These are phyloP conservation scores for Penicillium sp. DNA, from an alignment of 2,329 filamentous ascomycete genomes.

Conservation along the genomic window DNA sequence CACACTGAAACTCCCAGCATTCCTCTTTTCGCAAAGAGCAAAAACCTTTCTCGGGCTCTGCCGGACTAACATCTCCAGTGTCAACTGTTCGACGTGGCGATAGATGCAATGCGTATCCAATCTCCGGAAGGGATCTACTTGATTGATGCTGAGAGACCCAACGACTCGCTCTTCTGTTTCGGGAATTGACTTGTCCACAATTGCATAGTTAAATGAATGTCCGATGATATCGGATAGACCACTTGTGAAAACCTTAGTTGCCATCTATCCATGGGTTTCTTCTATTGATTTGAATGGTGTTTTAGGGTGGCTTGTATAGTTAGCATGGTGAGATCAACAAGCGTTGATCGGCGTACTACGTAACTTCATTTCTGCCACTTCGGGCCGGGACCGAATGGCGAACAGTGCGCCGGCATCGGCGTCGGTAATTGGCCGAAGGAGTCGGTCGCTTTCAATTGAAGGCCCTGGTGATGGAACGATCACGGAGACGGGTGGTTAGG, in stretches of 20 bases:
- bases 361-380: slow-evolving; percentile 25
- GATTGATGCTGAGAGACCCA: slow-evolving; percentile 23
- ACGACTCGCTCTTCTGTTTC: slow-evolving; percentile 12
- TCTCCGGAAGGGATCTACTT: slow-evolving; percentile 18
- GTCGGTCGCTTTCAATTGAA: slow-evolving; percentile 16
- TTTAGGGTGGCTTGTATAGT: slow-evolving; percentile 18
- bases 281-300: slow-evolving; percentile 19
- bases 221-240: slow-evolving; percentile 19
- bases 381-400: slow-evolving; percentile 22
- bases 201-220: slow-evolving; percentile 20
- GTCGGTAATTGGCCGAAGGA: slow-evolving; percentile 21
- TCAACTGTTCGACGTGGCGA: slow-evolving; percentile 5
- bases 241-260: slow-evolving; percentile 17
- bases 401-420: slow-evolving; percentile 19
- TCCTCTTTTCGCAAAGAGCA: slow-evolving; percentile 19
- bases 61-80: not conserved
- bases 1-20: slow-evolving; percentile 16
- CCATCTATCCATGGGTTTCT: slow-evolving; percentile 24
- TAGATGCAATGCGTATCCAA: slow-evolving; percentile 25
- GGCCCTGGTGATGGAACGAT: slow-evolving; percentile 8
- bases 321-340: not conserved
- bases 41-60: slow-evolving; percentile 15
- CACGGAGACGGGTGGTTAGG: slow-evolving; percentile 12
- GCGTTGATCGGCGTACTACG: not conserved
- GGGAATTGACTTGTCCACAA: slow-evolving; percentile 18